Conservation (phyloP, 2,329 filamentous ascomycete species). For the Pestalotiopsis sp. region DNA sequence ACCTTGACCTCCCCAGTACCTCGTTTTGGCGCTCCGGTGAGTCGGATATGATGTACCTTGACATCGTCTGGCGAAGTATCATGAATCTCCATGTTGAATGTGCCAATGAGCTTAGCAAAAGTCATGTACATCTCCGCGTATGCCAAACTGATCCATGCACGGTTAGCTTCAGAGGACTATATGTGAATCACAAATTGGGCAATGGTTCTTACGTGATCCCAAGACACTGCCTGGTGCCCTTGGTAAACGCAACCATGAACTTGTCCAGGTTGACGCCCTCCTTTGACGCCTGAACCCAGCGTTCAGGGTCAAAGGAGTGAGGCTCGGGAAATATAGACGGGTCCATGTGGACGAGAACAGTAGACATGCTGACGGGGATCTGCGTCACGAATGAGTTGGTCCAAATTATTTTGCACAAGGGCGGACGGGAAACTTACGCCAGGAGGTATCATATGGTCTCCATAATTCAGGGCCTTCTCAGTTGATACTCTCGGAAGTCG, state of each 20-base stretch:
- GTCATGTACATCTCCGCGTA: slow-evolving; percentile 5
- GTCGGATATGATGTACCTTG: background rate
- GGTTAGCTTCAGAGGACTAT: background rate
- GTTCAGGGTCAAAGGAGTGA: background rate
- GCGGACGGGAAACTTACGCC: background rate
- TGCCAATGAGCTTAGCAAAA: slow-evolving; percentile 1
- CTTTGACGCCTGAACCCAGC: background rate
- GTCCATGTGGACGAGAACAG: background rate
- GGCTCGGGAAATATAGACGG: background rate
- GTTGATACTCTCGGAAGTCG: background rate
- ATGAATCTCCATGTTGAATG: slow-evolving; percentile 1
- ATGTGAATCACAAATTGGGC: background rate
- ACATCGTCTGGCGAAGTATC: background rate
- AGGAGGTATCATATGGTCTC: background rate
- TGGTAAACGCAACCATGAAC: background rate
- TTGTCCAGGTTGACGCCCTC: background rate
- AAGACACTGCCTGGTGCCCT: background rate
- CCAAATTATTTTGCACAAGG: background rate
- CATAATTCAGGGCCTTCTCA: background rate
- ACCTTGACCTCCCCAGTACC: background rate
- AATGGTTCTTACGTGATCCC: slow-evolving; percentile 3
- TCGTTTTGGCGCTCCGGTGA: background rate
- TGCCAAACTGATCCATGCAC: background rate
- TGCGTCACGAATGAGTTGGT: background rate
- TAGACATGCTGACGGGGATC: slow-evolving; percentile 5